A percentile compares a stretch with the other conserved stretches of the same genome.
These are phyloP conservation scores for Lodderomyces elongisporus DNA, from an alignment of 1,139 yeast genomes.

Conservation along the genomic window DNA sequence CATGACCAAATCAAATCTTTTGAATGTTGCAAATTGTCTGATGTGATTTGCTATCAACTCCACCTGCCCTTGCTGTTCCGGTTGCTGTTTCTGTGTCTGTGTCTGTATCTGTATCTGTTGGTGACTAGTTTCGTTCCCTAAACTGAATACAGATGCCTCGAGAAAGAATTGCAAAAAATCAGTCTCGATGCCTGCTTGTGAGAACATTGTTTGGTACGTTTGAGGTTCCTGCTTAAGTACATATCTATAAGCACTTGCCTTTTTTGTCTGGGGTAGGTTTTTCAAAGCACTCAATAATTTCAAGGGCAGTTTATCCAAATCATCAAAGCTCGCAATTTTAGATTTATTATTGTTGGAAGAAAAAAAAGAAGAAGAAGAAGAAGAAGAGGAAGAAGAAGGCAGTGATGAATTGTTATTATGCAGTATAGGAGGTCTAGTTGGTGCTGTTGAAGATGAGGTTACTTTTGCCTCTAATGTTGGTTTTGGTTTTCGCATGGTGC, in stretches of 20 bases:
- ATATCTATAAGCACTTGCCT: constrained; percentile 34
- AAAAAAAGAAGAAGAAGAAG: too few relatives aligned
- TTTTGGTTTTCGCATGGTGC: not conserved
- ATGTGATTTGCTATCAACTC: constrained; percentile 15
- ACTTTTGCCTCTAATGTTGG: not conserved
- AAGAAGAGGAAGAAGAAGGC: not conserved
- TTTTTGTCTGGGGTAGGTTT: constrained; percentile 23
- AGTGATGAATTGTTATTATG: not conserved
- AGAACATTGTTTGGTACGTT: constrained; percentile 32
- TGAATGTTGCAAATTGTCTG: constrained; percentile 18
- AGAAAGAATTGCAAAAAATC: constrained; percentile 50
- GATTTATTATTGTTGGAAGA: too few relatives aligned
- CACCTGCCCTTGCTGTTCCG: constrained; percentile 21
- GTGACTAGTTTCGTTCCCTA: constrained; percentile 9
- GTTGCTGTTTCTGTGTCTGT: too few relatives aligned
- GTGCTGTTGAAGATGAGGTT: too few relatives aligned
- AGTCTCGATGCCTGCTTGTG: constrained; percentile 48
- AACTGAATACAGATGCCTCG: constrained; percentile 35
- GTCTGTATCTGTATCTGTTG: not conserved
- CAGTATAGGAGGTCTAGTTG: too few relatives aligned
- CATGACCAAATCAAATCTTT: constrained; percentile 22
- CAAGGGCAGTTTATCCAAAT: constrained; percentile 17
- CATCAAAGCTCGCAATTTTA: not conserved
- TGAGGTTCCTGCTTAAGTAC: constrained; percentile 30
- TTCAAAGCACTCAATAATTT: constrained; percentile 25